Evolutionary conservation across 2,329 filamentous ascomycete species (phyloP), one percentile per base, ranked within the genome.

Genomic region (Aspergillus terreus): DNA sequence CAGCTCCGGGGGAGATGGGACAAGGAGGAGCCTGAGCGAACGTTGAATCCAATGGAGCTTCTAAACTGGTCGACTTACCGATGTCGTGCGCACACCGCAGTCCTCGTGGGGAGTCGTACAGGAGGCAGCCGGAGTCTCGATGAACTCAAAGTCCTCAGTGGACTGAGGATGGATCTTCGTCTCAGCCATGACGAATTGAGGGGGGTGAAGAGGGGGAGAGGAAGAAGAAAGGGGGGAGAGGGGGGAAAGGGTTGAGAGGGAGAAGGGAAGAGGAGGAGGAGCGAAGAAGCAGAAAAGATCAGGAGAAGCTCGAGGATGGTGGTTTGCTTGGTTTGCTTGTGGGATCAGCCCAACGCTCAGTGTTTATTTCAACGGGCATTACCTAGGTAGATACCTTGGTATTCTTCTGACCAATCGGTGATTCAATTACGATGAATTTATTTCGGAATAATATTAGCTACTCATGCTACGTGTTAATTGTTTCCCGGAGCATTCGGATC

Each of bases 31-130:
- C 5, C 14, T 12, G 35, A 6, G 35, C 53, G 23, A 41, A 4
- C 10, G 15, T 27, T 11, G 56, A 30, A 4, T 9, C 27, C 27
- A 30, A 30, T 10, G 27, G 27, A 30, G 27, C 27, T 30, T 11
- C 27, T 7, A 30, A 30, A 30, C 27, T 30, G 27, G 27, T 10
- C 27, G 27, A 69, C 80, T 61, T 75, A 85, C 83, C 60, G 78
- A 75, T 47, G 83, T 85, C 38, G 80, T 83, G 60, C 78, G 74
- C 49, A 86, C 83, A 64, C 83, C 83, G 65, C 78, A 84, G 59
- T 83, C 74, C 49, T 78, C 77, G 46, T 73, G 65, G 51, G 80
- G 76, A 46, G 77, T 74, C 53, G 74, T 73, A 54, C 77, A 73
- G 46, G 79, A 73, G 58, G 81, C 82, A 58, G 78, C 72, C 54